Evolutionary conservation across 441 rosid species (phyloP).

Genomic region (Rhodomyrtus psidioides): DNA sequence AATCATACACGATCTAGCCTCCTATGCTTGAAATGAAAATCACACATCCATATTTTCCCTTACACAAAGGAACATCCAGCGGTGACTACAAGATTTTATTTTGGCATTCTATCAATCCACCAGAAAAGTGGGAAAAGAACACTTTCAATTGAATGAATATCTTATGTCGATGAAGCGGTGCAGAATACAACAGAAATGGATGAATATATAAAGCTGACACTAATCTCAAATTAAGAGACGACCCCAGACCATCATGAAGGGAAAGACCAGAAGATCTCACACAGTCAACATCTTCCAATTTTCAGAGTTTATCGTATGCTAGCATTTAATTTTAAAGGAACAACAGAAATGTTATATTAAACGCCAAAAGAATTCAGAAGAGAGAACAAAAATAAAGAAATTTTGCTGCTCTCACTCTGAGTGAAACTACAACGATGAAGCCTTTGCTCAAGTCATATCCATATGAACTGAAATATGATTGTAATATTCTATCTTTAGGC

Average conservation of each 20-base stretch:
- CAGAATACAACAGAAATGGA: background rate
- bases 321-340: background rate
- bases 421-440: background rate
- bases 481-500: background rate
- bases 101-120: background rate
- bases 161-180: background rate
- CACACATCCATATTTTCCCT: background rate
- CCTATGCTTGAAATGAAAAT: background rate
- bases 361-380: background rate
- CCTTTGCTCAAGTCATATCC: background rate
- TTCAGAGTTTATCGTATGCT: background rate
- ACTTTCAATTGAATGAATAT: background rate
- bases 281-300: background rate
- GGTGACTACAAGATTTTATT: background rate
- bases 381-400: background rate
- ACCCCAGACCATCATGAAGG: background rate
- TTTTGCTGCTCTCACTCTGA: background rate
- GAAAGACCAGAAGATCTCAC: background rate
- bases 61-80: background rate
- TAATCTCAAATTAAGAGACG: background rate
- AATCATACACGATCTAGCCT: background rate
- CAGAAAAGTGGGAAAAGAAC: background rate
- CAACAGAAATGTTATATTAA: background rate
- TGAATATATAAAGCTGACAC: background rate
- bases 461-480: background rate